These are phyloP conservation scores for Infundibulicybe gibba DNA, from an alignment of 768 basidiomycete genomes.

Conservation along the genomic window DNA sequence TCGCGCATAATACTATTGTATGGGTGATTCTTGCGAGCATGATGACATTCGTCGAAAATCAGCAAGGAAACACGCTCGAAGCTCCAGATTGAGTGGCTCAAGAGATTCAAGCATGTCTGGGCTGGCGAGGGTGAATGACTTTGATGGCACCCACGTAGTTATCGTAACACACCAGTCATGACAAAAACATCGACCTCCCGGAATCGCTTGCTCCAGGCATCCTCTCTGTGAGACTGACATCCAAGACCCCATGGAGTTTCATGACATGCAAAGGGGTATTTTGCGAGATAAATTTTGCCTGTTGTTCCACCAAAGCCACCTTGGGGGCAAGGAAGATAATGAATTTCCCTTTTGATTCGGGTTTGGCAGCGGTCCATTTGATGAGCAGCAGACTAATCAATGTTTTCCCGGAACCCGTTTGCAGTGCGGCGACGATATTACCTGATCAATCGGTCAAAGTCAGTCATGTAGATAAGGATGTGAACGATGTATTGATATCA, in stretches of 20 bases:
- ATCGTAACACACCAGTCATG: slow-evolving; percentile 63
- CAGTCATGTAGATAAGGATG: background rate
- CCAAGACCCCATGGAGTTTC: slow-evolving; percentile 67
- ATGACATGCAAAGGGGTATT: slow-evolving; percentile 65
- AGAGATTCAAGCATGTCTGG: slow-evolving; percentile 76
- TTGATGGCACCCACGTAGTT: background rate
- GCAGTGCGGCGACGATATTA: slow-evolving; percentile 73
- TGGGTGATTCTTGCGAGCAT: slow-evolving; percentile 70
- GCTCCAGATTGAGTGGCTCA: slow-evolving; percentile 80
- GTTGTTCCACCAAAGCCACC: slow-evolving; percentile 83
- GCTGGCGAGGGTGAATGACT: slow-evolving; percentile 35
- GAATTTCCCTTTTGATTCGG: slow-evolving; percentile 48
- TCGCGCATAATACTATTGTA: slow-evolving; percentile 77
- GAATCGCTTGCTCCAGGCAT: slow-evolving; percentile 63
- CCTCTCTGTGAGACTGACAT: slow-evolving; percentile 69
- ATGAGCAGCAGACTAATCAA: slow-evolving; percentile 73
- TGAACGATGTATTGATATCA: background rate
- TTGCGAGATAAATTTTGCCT: slow-evolving; percentile 60
- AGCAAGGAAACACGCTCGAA: slow-evolving; percentile 68
- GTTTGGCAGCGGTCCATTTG: slow-evolving; percentile 64
- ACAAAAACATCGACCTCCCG: slow-evolving; percentile 71
- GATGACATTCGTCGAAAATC: slow-evolving; percentile 82
- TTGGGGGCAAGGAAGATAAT: slow-evolving; percentile 84
- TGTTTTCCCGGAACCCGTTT: slow-evolving; percentile 79
- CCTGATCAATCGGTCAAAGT: slow-evolving; percentile 27